Conservation (phyloP, 768 basidiomycete genomes). For the Auriscalpium microsporum region DNA sequence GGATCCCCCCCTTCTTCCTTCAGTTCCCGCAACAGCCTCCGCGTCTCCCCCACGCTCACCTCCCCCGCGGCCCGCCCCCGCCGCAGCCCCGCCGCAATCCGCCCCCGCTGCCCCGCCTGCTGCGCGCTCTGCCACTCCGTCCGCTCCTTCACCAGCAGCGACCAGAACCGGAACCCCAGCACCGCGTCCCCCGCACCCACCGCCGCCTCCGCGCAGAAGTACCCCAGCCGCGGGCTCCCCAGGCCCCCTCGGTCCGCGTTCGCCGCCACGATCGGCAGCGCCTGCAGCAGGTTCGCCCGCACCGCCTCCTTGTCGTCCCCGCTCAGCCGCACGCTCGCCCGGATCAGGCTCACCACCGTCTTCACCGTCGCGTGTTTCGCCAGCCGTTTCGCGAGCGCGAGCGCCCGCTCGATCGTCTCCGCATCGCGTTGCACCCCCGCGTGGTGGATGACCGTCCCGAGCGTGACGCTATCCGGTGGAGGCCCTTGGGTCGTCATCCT, state of each 20-base stretch:
- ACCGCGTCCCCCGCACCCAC: constrained; percentile 38
- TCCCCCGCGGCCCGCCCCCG: constrained; percentile 19
- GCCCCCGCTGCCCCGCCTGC: constrained; percentile 34
- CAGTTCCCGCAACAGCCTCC: constrained; percentile 27
- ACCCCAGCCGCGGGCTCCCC: constrained; percentile 40
- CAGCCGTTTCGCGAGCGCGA: constrained; percentile 29
- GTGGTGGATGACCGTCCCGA: constrained; percentile 54
- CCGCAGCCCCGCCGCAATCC: constrained; percentile 31
- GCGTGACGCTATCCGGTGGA: constrained; percentile 44
- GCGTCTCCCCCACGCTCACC: constrained; percentile 18
- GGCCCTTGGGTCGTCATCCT: constrained; percentile 43
- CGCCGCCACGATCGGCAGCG: constrained; percentile 34
- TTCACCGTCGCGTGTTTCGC: constrained; percentile 37
- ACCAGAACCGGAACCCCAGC: constrained; percentile 59
- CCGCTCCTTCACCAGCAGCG: constrained; percentile 33
- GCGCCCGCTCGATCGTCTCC: constrained; percentile 35
- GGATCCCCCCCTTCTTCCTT: not conserved
- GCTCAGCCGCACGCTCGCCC: constrained; percentile 16
- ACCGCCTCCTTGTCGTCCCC: constrained; percentile 18
- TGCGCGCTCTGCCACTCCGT: constrained; percentile 41
- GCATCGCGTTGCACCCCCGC: constrained; percentile 39
- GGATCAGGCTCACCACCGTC: constrained; percentile 28
- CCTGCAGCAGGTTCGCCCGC: constrained; percentile 30
- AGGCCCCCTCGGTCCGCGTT: constrained; percentile 28
- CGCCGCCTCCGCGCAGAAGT: constrained; percentile 41